Base-by-base conservation (phyloP, 2,329 filamentous ascomycete genomes). In the Penicillium sclerotigenum region DNA sequence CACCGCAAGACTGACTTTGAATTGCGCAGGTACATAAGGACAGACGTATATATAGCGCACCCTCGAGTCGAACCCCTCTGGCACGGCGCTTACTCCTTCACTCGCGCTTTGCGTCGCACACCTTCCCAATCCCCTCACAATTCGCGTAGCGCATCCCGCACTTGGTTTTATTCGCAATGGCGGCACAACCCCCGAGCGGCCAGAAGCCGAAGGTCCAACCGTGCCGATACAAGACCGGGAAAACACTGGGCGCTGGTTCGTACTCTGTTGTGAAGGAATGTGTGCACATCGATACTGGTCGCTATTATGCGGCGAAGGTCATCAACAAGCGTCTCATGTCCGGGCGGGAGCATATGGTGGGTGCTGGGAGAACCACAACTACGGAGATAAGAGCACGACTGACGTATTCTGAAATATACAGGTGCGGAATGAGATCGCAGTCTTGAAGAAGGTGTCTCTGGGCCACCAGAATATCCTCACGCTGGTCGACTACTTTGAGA, bases 221-320 rank as follows among this genome's bases (percentile, higher is more conserved):
- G 68, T 99, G 93, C 75, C 86, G 92, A 65, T 99, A 99, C 82
- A 99, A 97, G 80, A 96, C 96, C 7, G 94, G 94, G 62, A 99
- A 99, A 82, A 97, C 94, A 24, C 80, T 99, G 54, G 94, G 94
- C 61, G 92, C 94, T 33, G 94, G 94, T 62, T 97, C 92, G 55
- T 99, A 99, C 78, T 97, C 92, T 36, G 94, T 97, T 47, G 94
- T 99, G 61, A 97, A 97, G 75, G 94, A 99, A 79, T 99, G 94
- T 73, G 92, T 97, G 28, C 94, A 99, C 74, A 97, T 97, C 69
- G 93, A 97, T 67, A 97, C 94, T 0, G 93, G 93, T 43, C 87
- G 92, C 64, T 97, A 97, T 77, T 99, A 97, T 86, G 94, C 94
- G 28, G 93, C 94, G 59, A 99, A 99, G 75, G 94, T 99, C 61